Conservation (phyloP, 2,329 filamentous ascomycete species). For the Clonostachys sp. region DNA sequence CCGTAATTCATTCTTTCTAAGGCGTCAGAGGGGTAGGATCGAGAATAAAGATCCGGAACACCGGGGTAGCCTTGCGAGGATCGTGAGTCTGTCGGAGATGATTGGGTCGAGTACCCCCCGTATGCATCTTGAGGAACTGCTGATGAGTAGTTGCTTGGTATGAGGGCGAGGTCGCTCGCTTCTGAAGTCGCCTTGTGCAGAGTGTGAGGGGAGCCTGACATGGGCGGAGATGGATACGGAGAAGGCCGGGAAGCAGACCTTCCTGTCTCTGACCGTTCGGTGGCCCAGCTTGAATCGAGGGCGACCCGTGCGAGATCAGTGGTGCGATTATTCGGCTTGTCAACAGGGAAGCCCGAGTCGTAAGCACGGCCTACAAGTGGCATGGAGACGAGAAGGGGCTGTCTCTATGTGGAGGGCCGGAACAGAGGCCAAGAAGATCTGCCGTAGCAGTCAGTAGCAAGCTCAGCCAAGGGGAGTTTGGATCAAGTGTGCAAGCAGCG, state of each 20-base stretch:
- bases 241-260: constrained; percentile 19
- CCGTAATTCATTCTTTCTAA: constrained; percentile 1
- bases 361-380: too few species aligned
- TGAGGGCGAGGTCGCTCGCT: constrained; percentile 48
- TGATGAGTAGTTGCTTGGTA: constrained; percentile 33
- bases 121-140: constrained; percentile 44
- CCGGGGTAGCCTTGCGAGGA: neutral
- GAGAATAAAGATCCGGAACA: neutral
- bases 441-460: too few species aligned
- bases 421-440: too few species aligned
- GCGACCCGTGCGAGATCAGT: too few species aligned
- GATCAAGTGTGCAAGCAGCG: too few species aligned
- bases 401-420: too few species aligned
- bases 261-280: neutral
- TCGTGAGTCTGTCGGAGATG: constrained; percentile 14
- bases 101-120: constrained; percentile 27
- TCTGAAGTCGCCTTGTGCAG: constrained; percentile 55
- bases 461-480: too few species aligned
- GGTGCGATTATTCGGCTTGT: too few species aligned
- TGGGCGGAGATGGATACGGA: constrained; percentile 69
- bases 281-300: too few species aligned
- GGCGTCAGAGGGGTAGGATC: neutral
- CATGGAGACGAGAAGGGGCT: too few species aligned
- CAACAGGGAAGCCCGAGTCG: too few species aligned
- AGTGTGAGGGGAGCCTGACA: constrained; percentile 64